Base-by-base conservation (phyloP, 805 yeast genomes). In the Zygosaccharomyces lentus region DNA sequence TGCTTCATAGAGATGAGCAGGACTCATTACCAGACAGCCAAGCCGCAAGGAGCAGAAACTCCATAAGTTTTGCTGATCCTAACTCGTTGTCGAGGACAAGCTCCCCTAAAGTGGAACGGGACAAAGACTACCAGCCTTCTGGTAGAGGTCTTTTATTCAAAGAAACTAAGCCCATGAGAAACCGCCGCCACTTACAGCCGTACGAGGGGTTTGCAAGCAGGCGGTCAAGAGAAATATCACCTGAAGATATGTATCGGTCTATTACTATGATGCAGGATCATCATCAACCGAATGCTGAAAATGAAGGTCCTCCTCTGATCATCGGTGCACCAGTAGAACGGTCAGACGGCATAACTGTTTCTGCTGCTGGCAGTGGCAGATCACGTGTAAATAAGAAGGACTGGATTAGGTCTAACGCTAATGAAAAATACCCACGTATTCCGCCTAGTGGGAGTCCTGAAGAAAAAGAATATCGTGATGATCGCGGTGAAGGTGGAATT, bases 181-280 rank as follows among this genome's bases (percentile, higher is more conserved):
- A 51, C 19, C 57, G 37, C 16, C 42, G 26, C 16, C 2, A 26
- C 12, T 36, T 26, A 9, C 37, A n/a, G 13, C 47, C 43, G 9
- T 44, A 59, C 2, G 71, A 71, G 48, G 59, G 59, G 55, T 50
- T 69, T 44, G 61, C 51, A 1, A 55, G 58, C 9, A 62, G 57
- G 62, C 67, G 52, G 55, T 61, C 70, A 9, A 43, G 66, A n/a
- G 77, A 81, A 17, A 69, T 86, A 9, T 82, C 84, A 27, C 96
- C 96, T 1, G 78, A 84, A 40, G 96, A 90, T 59, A 82, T 89
- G 80, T 83, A 74, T 61, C 74, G 83, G 70, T 88, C 96, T 3
- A 84, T 89, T 54, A 81, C 88, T 34, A 81, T 89, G 82, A 69
- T 90, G 68, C 84, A 84, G 54, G 73, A 75, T 43, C 70, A 73